phyloP scores from a whole-genome alignment of 352 stramenopile genomes.

The Globisporangium barbulae region DNA sequence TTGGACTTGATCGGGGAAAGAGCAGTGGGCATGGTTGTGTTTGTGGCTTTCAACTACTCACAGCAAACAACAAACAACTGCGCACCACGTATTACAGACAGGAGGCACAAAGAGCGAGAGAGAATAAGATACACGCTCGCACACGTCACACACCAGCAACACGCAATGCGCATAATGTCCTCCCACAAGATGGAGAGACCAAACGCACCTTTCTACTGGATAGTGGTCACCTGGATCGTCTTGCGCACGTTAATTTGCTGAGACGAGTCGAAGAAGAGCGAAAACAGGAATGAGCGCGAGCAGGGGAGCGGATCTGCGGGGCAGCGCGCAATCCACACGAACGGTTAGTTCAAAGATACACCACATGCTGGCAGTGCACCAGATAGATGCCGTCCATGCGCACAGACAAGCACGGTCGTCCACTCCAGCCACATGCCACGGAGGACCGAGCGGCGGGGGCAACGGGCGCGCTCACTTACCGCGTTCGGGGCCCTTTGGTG shows the following conservation, averaged over 20 bases:
- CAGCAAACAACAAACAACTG: constrained; percentile 4
- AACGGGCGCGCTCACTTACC: not conserved
- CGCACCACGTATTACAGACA: not conserved
- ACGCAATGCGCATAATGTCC: not conserved
- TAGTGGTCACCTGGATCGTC: not conserved
- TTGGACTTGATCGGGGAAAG: constrained; percentile 85
- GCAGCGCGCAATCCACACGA: not conserved
- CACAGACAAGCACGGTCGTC: not conserved
- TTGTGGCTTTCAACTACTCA: not conserved
- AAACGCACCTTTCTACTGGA: not conserved
- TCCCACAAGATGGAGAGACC: not conserved
- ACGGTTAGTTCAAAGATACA: not conserved
- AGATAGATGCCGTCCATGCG: not conserved
- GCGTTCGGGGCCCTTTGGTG: not conserved
- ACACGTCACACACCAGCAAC: not conserved
- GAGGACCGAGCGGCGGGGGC: not conserved
- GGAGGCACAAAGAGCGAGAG: not conserved
- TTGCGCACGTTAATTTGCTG: not conserved
- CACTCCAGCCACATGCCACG: not conserved
- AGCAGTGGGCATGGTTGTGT: constrained; percentile 40
- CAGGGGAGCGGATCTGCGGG: not conserved
- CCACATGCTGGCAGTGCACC: not conserved
- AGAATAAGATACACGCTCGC: not conserved
- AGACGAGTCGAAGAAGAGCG: not conserved
- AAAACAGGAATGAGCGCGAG: not conserved